Evolutionary conservation across 2,329 filamentous ascomycete genomes (phyloP), one percentile per base, ranked within the genome.

Genomic region (Aspergillus sp.): DNA sequence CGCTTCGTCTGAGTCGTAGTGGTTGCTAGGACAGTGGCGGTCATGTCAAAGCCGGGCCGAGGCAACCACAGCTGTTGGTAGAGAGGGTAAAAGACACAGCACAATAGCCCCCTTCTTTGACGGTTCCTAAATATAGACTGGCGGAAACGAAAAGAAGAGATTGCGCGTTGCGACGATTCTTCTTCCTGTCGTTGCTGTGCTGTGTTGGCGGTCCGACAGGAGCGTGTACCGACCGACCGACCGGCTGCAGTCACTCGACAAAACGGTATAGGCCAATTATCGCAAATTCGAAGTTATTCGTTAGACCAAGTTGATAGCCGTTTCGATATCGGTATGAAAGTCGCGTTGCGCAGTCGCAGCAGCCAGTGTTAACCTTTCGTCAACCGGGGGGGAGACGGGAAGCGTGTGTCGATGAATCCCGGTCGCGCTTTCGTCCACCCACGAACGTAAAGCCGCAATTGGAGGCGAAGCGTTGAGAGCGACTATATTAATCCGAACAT

Each of bases 11-110:
- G 71, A 58, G 65, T 73, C 51, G 62, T 68, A 44, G 70, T 62
- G 47, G 71, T 65, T 54, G 71, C 65, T 60, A 74, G 52, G 65
- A 74, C 71, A 66, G 71, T 67, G 69, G 64, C 67, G 70, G 69
- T 75, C 73, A 75, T 75, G 68, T 70, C 70, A 72, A 57, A 62
- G 53, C 62, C 55, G 53, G 45, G 11, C 51, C 45, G 61, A 32
- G 54, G 24, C 39, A 34, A 20, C 6, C 18, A 50, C 18, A 8
- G 39, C 22, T 45, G 34, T n/a, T 52, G n/a, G 17, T 13, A 22
- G 34, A n/a, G 17, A 17, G 20, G 39, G 9, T 9, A 30, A 26
- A 44, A 34, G 9, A 44, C 13, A 15, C 17, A 6, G 12, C n/a
- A 48, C 22, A 45, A 22, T 22, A 45, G 9, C 43, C 13, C n/a